Evolutionary conservation across 148 eudicot genomes (phyloP), one percentile per base, ranked within the genome.

Genomic region (Rhododendron simsii): DNA sequence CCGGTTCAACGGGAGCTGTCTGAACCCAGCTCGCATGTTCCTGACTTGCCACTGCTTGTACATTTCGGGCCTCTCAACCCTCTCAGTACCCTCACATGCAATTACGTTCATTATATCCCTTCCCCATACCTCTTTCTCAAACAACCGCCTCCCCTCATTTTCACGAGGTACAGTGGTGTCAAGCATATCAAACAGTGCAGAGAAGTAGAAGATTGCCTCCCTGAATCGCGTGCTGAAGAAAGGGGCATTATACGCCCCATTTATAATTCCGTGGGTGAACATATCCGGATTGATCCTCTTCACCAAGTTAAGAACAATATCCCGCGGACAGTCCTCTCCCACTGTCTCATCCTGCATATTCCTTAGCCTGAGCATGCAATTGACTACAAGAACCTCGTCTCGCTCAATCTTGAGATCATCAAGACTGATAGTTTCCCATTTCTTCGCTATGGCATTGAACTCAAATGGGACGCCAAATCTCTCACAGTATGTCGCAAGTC

Each of bases 31-130:
- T 77, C 92, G 85, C 79, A 15, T 11, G 28, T 71, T 87, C 75
- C 96, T 83, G 12, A 91, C 76, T 50, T 90, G 93, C 98, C 98
- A 94, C 85, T 93, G 92, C 89, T 92, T 93, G 86, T 93, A 93
- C 14, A 90, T 92, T 84, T 95, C 96, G 0, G 93, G 95, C 80
- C 95, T 87, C 35, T 91, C 94, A 9, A 92, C 86, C 87, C 95
- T 91, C 87, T 91, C 94, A 0, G 77, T 57, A 7, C 93, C 96
- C 77, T 95, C 96, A 71, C 95, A 93, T 0, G 98, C 96, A 55
- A 93, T 78, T 10, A 90, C 87, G 79, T 92, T 95, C 89, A 93
- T 89, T 5, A 82, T 85, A 30, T 91, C 93, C 81, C 81, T 86
- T 28, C 93, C 94, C 8, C 47, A 85, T 2, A 89, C 9, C 81